phyloP scores from a whole-genome alignment of 176 grass and related monocot species.

The Triticum aestivum region IWGSC_CS_RefSeq_v2.1 NC_057812.1:537587882-537588381 shows the following conservation, averaged over 20 bases:
- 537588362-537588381: background rate
- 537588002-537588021: background rate
- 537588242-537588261: too few species aligned
- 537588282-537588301: background rate
- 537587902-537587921: background rate
- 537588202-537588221: too few species aligned
- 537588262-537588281: too few species aligned
- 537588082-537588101: background rate
- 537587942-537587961: background rate
- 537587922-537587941: background rate
- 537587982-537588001: background rate
- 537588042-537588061: background rate
- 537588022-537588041: background rate
- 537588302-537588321: background rate
- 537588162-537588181: background rate
- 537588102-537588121: background rate
- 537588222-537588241: too few species aligned
- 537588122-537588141: background rate
- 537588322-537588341: background rate
- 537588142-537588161: background rate
- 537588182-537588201: background rate
- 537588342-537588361: background rate
- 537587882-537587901: background rate
- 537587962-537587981: background rate
- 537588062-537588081: background rate